Evolutionary conservation across 148 eudicot genomes (phyloP), one percentile per base, ranked within the genome.

Genomic region (Arbutus unedo): DNA sequence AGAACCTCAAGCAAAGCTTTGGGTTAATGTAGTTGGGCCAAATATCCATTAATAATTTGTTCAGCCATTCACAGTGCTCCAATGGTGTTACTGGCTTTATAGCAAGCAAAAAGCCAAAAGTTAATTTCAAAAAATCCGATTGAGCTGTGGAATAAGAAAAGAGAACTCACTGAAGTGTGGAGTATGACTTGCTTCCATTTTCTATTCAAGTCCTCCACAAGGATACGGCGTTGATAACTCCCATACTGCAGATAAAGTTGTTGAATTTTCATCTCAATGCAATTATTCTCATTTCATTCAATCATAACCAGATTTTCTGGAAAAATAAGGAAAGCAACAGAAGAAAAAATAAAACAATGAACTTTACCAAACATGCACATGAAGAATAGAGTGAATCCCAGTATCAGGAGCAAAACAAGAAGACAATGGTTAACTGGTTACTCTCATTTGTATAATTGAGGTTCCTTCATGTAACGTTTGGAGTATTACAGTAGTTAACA

Each of bases 21-120:
- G 93, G 94, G 85, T 89, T 92, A 60, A 97, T 88, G 86, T 85
- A 97, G 78, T 88, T 86, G 50, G 96, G 90, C 99, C 99, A 97
- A 81, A 97, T 82, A 82, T 93, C 96, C 82, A 84, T 83, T 77
- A 97, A 78, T 82, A 97, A 89, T 91, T 92, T 97, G 91, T 95
- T 94, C 83, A 97, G 90, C 99, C 99, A 97, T 84, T 93, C 95
- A 86, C 97, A 97, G 82, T 93, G 96, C 85, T 97, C 99, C 90
- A 93, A 78, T 45, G 99, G 95, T 78, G 99, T 97, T 57, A 85
- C 87, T 66, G 96, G 93, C 99, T 97, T 91, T 47, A 78, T 38
- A 87, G 76, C 31, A 75, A 76, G 14, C 47, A 84, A 54, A 18
- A 72, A 23, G 74, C 66, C 38, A 21, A 79, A 50, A 25, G 71